Conservation (phyloP, 2,329 filamentous ascomycete genomes). For the Pyrenochaeta sp. region DNA sequence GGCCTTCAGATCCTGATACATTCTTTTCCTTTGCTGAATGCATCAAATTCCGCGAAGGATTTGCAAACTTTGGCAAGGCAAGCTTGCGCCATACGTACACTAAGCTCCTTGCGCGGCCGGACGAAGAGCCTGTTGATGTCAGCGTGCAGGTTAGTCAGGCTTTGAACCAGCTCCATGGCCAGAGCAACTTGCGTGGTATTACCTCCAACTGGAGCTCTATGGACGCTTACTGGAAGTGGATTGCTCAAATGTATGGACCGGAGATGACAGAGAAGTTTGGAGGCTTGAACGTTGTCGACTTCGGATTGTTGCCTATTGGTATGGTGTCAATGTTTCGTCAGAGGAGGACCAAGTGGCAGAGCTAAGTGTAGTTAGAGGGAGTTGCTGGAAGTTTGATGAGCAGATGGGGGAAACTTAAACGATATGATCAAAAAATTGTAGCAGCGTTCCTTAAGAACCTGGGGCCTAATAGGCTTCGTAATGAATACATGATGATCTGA, state of each 20-base stretch:
- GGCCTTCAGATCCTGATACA: slow-evolving; percentile 19
- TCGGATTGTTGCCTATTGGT: slow-evolving; percentile 44
- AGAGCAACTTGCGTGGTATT: slow-evolving; percentile 35
- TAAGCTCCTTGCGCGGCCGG: slow-evolving; percentile 29
- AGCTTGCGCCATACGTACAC: slow-evolving; percentile 24
- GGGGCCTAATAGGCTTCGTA: too few relatives aligned
- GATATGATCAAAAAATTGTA: too few relatives aligned
- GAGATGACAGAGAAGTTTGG: slow-evolving; percentile 47
- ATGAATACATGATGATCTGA: too few relatives aligned
- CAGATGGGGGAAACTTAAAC: too few relatives aligned
- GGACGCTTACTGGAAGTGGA: slow-evolving; percentile 49
- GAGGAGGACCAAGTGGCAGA: slow-evolving; percentile 45
- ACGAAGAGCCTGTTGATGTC: slow-evolving; percentile 27
- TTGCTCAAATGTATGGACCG: slow-evolving; percentile 47
- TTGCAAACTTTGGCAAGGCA: slow-evolving; percentile 11
- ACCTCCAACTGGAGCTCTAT: slow-evolving; percentile 31
- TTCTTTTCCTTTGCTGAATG: slow-evolving; percentile 44
- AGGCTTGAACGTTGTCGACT: slow-evolving; percentile 44
- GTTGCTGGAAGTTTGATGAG: too few relatives aligned
- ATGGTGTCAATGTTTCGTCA: slow-evolving; percentile 48
- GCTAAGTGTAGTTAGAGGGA: slow-evolving; percentile 14
- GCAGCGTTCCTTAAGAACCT: too few relatives aligned
- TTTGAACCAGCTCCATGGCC: slow-evolving; percentile 24
- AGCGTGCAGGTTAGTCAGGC: slow-evolving; percentile 32
- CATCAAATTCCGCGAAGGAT: slow-evolving; percentile 28